phyloP scores from a whole-genome alignment of 192 early-diverging fungal genomes.

The Coemansia sp. region DNA sequence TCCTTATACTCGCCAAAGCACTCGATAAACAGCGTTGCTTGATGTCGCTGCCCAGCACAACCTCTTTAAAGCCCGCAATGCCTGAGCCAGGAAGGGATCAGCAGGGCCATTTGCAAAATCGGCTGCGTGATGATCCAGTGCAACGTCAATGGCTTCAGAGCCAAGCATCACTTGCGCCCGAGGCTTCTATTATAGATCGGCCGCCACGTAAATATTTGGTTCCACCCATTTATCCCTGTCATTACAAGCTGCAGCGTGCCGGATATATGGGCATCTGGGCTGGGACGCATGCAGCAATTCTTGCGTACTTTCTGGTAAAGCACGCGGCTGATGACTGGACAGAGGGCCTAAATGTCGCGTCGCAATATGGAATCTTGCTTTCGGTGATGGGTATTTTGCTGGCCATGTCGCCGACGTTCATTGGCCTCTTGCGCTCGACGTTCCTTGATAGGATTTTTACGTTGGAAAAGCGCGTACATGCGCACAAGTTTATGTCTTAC shows the following conservation, averaged over 20 bases:
- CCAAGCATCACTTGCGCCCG: slow-evolving; percentile 22
- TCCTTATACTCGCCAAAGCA: background rate
- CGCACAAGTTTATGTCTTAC: slow-evolving; percentile 73
- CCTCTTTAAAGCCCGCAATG: background rate
- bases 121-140: slow-evolving; percentile 1
- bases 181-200: slow-evolving; percentile 19
- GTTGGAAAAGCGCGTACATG: slow-evolving; percentile 70
- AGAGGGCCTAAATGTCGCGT: slow-evolving; percentile 42
- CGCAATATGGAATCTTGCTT: slow-evolving; percentile 44
- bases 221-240: slow-evolving; percentile 51
- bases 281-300: slow-evolving; percentile 35
- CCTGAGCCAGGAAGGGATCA: background rate
- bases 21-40: background rate
- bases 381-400: slow-evolving; percentile 53
- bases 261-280: slow-evolving; percentile 46
- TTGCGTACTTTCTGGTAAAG: slow-evolving; percentile 36
- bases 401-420: slow-evolving; percentile 72
- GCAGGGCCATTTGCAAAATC: background rate
- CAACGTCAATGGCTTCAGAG: slow-evolving; percentile 15
- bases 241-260: slow-evolving; percentile 51
- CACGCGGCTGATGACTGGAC: slow-evolving; percentile 32
- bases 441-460: slow-evolving; percentile 60
- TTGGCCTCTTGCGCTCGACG: slow-evolving; percentile 57
- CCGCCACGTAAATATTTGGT: slow-evolving; percentile 31
- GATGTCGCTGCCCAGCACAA: background rate